phyloP scores from a whole-genome alignment of 805 yeast genomes.

The Kazachstania taianensis region DNA sequence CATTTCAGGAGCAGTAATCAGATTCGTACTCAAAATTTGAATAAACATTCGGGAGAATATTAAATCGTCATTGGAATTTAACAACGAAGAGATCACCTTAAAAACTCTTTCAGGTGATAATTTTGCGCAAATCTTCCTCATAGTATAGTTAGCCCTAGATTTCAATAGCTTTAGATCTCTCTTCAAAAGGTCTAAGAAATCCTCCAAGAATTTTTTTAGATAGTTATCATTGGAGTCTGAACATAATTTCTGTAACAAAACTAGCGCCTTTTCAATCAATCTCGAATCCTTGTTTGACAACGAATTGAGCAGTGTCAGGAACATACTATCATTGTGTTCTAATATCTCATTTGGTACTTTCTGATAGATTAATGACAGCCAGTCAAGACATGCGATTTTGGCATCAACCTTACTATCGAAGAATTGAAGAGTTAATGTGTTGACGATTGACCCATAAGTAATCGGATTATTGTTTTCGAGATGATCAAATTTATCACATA shows the following conservation, averaged over 20 bases:
- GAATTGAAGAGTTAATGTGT: slow-evolving; percentile 62
- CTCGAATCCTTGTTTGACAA: slow-evolving; percentile 40
- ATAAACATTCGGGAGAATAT: slow-evolving; percentile 72
- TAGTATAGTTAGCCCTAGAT: slow-evolving; percentile 69
- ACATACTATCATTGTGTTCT: slow-evolving; percentile 50
- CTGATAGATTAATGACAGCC: slow-evolving; percentile 76
- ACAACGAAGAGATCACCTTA: slow-evolving; percentile 65
- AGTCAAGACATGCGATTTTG: slow-evolving; percentile 73
- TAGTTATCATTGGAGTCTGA: slow-evolving; percentile 50
- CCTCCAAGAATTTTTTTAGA: slow-evolving; percentile 64
- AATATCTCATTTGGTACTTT: slow-evolving; percentile 52
- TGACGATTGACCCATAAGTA: slow-evolving; percentile 46
- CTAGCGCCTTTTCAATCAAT: slow-evolving; percentile 24
- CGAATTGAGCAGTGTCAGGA: slow-evolving; percentile 69
- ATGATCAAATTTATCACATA: slow-evolving; percentile 28
- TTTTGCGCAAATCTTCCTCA: slow-evolving; percentile 73
- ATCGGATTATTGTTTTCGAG: slow-evolving; percentile 19
- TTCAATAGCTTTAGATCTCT: slow-evolving; percentile 58
- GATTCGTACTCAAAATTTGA: slow-evolving; percentile 76
- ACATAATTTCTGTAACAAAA: slow-evolving; percentile 23
- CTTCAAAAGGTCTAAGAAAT: slow-evolving; percentile 59
- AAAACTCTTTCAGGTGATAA: slow-evolving; percentile 77
- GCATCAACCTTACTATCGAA: slow-evolving; percentile 70
- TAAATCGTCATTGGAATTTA: slow-evolving; percentile 48
- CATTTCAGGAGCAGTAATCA: slow-evolving; percentile 79